phyloP scores from a whole-genome alignment of 2,329 filamentous ascomycete genomes.

The Sporothrix mexicana region DNA sequence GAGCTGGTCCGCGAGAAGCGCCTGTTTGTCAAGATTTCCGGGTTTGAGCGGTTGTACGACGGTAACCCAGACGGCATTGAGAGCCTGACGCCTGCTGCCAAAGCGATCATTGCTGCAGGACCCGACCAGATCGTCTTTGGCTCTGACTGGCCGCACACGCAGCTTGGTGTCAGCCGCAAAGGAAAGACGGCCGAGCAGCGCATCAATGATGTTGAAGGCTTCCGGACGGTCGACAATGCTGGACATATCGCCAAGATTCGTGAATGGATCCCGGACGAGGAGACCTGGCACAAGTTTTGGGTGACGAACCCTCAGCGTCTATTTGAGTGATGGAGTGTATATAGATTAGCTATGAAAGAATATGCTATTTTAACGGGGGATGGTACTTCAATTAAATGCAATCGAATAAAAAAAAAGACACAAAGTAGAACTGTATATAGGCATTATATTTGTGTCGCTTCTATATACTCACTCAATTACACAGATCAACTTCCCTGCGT shows the following conservation, averaged over 20 bases:
- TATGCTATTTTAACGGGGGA: background rate
- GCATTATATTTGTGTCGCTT: too few relatives aligned
- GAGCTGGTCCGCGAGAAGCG: constrained; percentile 38
- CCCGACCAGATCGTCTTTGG: constrained; percentile 39
- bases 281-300: constrained; percentile 38
- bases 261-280: constrained; percentile 39
- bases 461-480: background rate
- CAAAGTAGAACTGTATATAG: too few relatives aligned
- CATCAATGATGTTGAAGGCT: constrained; percentile 38
- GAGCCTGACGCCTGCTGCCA: constrained; percentile 37
- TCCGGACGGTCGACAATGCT: constrained; percentile 37
- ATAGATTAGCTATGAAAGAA: background rate
- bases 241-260: constrained; percentile 38
- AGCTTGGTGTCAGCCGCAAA: constrained; percentile 36
- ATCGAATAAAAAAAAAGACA: too few relatives aligned
- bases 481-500: constrained; percentile 26
- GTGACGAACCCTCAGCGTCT: constrained; percentile 38
- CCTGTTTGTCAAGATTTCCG: constrained; percentile 40
- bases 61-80: constrained; percentile 35
- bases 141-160: constrained; percentile 40
- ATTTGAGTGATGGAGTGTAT: constrained; percentile 33
- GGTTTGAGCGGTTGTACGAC: constrained; percentile 40
- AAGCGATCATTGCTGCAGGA: constrained; percentile 37
- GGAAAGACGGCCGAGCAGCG: constrained; percentile 39
- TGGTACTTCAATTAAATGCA: background rate